Base-by-base conservation (phyloP, 2,329 filamentous ascomycete genomes). In the Aspergillus viridinutans region DNA sequence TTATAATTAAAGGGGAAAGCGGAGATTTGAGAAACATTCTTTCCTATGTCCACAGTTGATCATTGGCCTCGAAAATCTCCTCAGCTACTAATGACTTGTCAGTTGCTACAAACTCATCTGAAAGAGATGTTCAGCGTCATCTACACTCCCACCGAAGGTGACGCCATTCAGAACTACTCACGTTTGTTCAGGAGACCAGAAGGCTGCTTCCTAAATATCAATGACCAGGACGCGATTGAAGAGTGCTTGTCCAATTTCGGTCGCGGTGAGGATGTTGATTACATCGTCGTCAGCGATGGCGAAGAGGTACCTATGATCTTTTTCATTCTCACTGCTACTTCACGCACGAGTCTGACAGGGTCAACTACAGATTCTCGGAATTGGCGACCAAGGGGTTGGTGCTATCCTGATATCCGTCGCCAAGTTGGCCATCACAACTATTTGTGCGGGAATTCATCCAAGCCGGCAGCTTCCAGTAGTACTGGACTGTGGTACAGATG, bases 101-200 rank as follows among this genome's bases (percentile, higher is more conserved):
- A 90, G 83, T 80, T 95, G 9, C 80, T 94, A 7, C 82, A 90
- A 69, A 85, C 89, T 4, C 87, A 96, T 65, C 75, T 96, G 21
- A 86, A 89, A 61, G 90, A 96, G 69, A 94, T 96, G 89, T 92
- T 95, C 68, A 85, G 87, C 43, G 79, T 96, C n/a, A 90, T 96
- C 28, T 96, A 96, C 69, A 96, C 92, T 0, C 92, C 92, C 0
- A 96, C 92, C 0, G 91, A 96, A 74, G 90, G 90, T 8, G 90
- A 95, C 43, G 92, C 92, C 0, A 96, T 96, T 52, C 85, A 90
- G 63, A 89, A 92, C 61, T 96, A 90, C 69, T 94, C 90, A 0
- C 78, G 86, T 0, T 72, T 94, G 0, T 96, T 96, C 67, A 79
- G 92, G 10, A 80, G 84, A 20, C 90, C 91, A 0, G 88, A 93